Evolutionary conservation across 495 filamentous ascomycete genomes (phyloP), one percentile per base, ranked within the genome.

Genomic region (Bathelium albidoporum): DNA sequence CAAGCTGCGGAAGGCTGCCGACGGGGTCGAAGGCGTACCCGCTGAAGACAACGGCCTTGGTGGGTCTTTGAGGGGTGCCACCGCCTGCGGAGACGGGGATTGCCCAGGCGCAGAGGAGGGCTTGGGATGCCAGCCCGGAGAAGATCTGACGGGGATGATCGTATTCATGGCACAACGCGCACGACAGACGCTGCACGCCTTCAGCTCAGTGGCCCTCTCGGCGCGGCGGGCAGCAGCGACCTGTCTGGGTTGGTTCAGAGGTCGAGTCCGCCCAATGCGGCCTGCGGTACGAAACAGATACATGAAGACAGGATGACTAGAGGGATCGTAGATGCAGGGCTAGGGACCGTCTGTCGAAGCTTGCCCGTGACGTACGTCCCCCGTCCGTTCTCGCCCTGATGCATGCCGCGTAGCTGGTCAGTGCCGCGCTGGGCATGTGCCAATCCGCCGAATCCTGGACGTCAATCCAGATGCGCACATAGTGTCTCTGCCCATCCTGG

Each of bases 381-480:
- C 20, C 44, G 14, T 49, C 44, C 44, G 20, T n/a, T 49, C 14
- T 49, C 14, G 44, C 11, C 44, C 44, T 55, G 49, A 28, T 55
- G 49, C 49, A 55, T 9, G 49, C 49, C n/a, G 49, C 49, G 12
- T 24, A 28, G 49, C 49, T 55, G 49, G 49, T 29, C 49, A 55
- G 49, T 55, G 49, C 49, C 49, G 49, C 24, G 5, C 7, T 26
- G 49, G 49, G 24, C 49, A 55, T 55, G 49, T 55, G 49, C 24
- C 49, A 55, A 55, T 55, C 49, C 49, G 24, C 49, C 49, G 20
- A 11, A 55, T 55, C 49, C 49, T 24, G 29, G 49, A 55, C 49
- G 49, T 55, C 49, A 55, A 55, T 55, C 49, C 49, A 55, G 49
- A 55, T 55, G 49, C 24, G 24, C 49, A 29, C 49, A 55, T 55